A percentile compares a stretch with the other conserved stretches of the same genome.
Conservation (phyloP, 768 basidiomycete genomes). For the Serendipita sp. region DNA sequence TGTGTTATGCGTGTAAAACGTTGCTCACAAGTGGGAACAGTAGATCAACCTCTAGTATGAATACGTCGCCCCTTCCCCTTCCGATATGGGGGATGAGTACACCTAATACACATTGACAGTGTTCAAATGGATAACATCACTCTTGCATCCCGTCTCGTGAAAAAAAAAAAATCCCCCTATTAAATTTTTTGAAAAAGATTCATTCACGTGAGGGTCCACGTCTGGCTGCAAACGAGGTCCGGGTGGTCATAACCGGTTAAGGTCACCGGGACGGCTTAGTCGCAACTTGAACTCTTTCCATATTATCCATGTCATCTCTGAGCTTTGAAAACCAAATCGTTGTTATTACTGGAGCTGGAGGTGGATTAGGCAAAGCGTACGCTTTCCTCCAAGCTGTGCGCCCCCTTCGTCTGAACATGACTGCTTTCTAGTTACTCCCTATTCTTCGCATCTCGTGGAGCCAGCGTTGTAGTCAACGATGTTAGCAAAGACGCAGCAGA, state of each 20-base stretch:
- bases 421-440: conserved; percentile 54
- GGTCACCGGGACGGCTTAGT: background rate
- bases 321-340: conserved; percentile 77
- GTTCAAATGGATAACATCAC: too few species aligned
- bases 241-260: background rate
- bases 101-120: too few species aligned
- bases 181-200: background rate
- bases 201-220: background rate
- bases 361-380: conserved; percentile 83
- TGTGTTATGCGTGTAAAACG: background rate
- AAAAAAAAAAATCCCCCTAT: background rate
- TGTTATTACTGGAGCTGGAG: conserved; percentile 89
- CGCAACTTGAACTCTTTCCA: conserved; percentile 2
- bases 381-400: conserved; percentile 18
- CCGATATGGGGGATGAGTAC: too few species aligned
- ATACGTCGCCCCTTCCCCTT: too few species aligned
- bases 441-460: conserved; percentile 83
- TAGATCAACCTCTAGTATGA: background rate
- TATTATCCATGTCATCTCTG: conserved; percentile 8
- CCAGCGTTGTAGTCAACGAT: conserved; percentile 91
- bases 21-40: background rate
- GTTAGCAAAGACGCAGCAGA: conserved; percentile 78
- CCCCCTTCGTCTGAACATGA: background rate
- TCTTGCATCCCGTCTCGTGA: background rate
- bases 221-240: background rate